Evolutionary conservation across 768 basidiomycete species (phyloP), one percentile per base, ranked within the genome.

Genomic region (Mycena haematopus): DNA sequence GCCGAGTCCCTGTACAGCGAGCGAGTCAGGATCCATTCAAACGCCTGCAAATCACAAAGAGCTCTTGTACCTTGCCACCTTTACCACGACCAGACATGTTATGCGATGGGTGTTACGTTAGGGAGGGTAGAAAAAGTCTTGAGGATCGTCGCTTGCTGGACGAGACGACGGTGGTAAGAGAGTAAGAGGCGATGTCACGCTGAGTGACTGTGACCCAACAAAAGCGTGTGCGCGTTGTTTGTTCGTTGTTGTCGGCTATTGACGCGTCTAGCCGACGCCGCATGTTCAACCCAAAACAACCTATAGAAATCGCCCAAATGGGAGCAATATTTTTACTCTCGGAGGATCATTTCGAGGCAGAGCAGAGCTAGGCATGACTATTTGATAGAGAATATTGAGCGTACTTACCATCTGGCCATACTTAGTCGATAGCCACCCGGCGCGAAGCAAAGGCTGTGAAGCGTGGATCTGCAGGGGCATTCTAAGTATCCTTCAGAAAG

Each of bases 51-150:
- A n/a, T n/a, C n/a, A n/a, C n/a, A 9, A 31, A 31, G 29, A 31
- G 22, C 21, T 11, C 5, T 36, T 47, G 74, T 54, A 87, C 87
- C 84, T 95, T 95, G 75, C 93, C 93, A 80, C 93, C 90, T 83
- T 96, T 96, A 76, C 94, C 94, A 77, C 94, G 93, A 81, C 94
- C 95, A 85, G 93, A 95, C 93, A 95, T 94, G 73, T 80, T 65
- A 47, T 47, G 31, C 58, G 61, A 58, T 52, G 58, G 60, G 49
- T 51, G 50, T 58, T 42, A n/a, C n/a, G n/a, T n/a, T n/a, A n/a
- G 56, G 63, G 31, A 60, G 70, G 9, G 21, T 56, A 17, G 19
- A 27, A 47, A 38, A 38, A 38, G 44, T 56, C 42, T 56, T 56
- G 55, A 47, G 58, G 24, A 58, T 33, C n/a, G 40, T 44, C 53